phyloP scores from a whole-genome alignment of 352 stramenopile species.

The Pythium chondricola region DNA sequence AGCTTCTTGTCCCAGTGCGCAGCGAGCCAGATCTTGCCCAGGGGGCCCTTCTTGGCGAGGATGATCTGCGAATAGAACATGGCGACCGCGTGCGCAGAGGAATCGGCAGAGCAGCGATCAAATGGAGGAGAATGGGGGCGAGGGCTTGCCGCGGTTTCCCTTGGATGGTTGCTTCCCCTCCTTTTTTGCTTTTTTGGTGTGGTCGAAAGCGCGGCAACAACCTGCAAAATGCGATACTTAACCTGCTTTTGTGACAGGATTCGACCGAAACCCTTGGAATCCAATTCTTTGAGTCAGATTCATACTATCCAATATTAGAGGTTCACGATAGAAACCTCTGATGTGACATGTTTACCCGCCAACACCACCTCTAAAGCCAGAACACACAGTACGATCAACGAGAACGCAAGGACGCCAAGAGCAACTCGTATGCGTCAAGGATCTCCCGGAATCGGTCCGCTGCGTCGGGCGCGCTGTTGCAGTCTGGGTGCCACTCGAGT shows the following conservation, averaged over 20 bases:
- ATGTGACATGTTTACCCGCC: slow-evolving; percentile 10
- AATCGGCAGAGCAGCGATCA: neutral
- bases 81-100: slow-evolving; percentile 5
- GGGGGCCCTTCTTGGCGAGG: slow-evolving; percentile 97
- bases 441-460: slow-evolving; percentile 84
- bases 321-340: slow-evolving; percentile 4
- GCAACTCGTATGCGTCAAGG: slow-evolving; percentile 82
- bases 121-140: neutral
- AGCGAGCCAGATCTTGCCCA: slow-evolving; percentile 99
- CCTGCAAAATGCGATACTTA: neutral
- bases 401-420: slow-evolving; percentile 29
- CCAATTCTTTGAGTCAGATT: neutral
- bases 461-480: slow-evolving; percentile 73
- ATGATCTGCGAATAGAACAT: slow-evolving; percentile 99
- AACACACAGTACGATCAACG: neutral
- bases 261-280: neutral
- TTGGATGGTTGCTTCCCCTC: slow-evolving; percentile 1
- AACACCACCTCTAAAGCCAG: slow-evolving; percentile 8
- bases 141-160: neutral
- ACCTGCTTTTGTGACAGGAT: slow-evolving; percentile 15
- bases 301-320: neutral
- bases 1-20: slow-evolving; percentile 99
- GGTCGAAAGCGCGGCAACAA: neutral
- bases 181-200: neutral
- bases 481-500: slow-evolving; percentile 91